Base-by-base conservation (phyloP, 176 grass and related monocot genomes). In the Musa acuminata region DNA sequence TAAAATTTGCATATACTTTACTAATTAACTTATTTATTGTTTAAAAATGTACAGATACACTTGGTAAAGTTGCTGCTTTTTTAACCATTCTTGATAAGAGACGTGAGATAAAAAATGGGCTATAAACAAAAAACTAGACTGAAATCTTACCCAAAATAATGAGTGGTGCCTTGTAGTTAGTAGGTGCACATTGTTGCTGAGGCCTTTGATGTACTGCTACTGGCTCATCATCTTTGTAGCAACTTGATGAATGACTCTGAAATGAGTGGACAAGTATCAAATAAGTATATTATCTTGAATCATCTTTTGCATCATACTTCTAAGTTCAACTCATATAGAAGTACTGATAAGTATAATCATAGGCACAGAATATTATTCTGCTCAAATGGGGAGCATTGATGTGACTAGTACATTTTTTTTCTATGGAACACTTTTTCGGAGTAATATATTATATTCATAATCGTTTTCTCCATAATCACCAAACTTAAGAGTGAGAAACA, bases 121-220 rank as follows among this genome's bases (percentile, higher is more conserved):
- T 60, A 53, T 22, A 52, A 64, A 29, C n/a, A 75, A 76, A 9
- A 43, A 43, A 24, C 73, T 49, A 27, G 48, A 75, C 9, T 55
- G 2, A 53, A 80, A 69, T 54, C 86, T 67, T 64, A 88, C 93
- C 94, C 71, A 97, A 83, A 79, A 97, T 71, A 82, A 93, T 82
- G 29, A 84, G 87, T 59, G 85, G 89, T 68, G 87, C 93, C 75
- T 83, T 97, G 76, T 83, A 88, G 80, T 75, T 82, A 77, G 79
- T 87, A 55, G 87, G 55, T 20, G 85, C 88, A 55, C 57, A 13
- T 75, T 55, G 71, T 65, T 43, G 59, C 8, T 49, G 25, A 21
- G 52, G 29, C 49, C 50, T 24, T 25, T 75, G 8, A 62, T 77
- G 8, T 52, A 64, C 62, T 49, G 75, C 80, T 35, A 55, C n/a